Conservation (phyloP, 1,284 basidiomycete species). For the Malassezia brasiliensis region DNA sequence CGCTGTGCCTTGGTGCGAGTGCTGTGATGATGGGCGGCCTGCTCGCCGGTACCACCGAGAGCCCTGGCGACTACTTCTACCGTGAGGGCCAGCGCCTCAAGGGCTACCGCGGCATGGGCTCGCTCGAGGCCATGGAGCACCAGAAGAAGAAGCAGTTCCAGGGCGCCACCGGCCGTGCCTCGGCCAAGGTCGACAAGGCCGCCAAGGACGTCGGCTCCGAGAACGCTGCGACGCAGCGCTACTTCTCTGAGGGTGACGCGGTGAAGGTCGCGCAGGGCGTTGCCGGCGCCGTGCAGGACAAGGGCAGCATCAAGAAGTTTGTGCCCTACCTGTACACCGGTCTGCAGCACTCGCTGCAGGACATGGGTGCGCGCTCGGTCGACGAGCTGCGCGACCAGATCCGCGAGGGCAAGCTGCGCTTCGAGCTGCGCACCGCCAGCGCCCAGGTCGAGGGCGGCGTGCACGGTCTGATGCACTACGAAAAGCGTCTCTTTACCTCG, state of each 20-base stretch:
- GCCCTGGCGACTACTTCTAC: conserved; percentile 97
- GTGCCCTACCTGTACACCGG: conserved; percentile 85
- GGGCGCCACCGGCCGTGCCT: conserved; percentile 50
- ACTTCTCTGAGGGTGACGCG: conserved; percentile 88
- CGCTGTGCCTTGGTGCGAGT: conserved; percentile 79
- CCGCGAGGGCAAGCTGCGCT: conserved; percentile 62
- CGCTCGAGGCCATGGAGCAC: conserved; percentile 50
- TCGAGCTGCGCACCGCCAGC: conserved; percentile 86
- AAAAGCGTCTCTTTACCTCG: conserved; percentile 56
- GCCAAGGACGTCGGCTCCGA: conserved; percentile 54
- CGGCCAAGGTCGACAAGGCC: conserved; percentile 53
- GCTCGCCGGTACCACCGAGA: conserved; percentile 90
- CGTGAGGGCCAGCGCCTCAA: conserved; percentile 98
- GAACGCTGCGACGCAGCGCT: conserved; percentile 91
- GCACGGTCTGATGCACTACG: conserved; percentile 60
- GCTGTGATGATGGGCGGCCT: conserved; percentile 99
- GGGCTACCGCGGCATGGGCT: conserved; percentile 97
- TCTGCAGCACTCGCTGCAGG: conserved; percentile 90
- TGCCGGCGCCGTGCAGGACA: conserved; percentile 91
- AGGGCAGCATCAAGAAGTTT: conserved; percentile 78
- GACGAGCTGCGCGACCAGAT: conserved; percentile 60
- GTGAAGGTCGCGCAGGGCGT: conserved; percentile 93
- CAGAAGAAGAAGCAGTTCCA: conserved; percentile 35
- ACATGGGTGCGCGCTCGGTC: conserved; percentile 71
- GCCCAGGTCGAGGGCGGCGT: conserved; percentile 95